Conservation (phyloP, 495 filamentous ascomycete species). For the Penicillium bialowiezense region DNA sequence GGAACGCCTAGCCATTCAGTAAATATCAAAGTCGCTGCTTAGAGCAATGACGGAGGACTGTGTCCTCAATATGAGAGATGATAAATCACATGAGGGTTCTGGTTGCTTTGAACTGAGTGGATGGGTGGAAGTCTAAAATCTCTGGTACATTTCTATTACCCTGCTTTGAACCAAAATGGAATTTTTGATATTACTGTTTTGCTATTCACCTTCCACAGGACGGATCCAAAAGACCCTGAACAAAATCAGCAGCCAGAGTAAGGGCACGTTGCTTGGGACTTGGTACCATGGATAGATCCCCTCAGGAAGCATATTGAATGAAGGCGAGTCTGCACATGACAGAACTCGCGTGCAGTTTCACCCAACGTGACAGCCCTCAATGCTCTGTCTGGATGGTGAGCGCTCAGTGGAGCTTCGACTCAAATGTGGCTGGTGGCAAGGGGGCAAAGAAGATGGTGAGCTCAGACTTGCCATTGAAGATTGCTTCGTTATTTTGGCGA, state of each 20-base stretch:
- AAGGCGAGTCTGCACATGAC: neutral
- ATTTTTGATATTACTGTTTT: too few species aligned
- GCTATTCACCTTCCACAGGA: too few species aligned
- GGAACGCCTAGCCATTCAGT: slow-evolving; percentile 42
- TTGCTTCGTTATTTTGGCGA: neutral
- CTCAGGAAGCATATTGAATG: neutral
- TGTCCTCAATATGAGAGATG: too few species aligned
- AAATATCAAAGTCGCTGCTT: slow-evolving; percentile 15
- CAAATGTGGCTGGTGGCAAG: neutral
- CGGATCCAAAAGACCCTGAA: neutral
- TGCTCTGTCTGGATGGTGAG: neutral
- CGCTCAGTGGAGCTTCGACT: neutral
- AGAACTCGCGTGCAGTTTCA: neutral
- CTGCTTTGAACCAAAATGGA: too few species aligned
- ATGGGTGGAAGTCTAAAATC: too few species aligned
- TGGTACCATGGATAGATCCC: neutral
- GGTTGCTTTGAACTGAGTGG: too few species aligned
- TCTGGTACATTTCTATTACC: too few species aligned
- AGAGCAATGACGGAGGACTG: neutral
- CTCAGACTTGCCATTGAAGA: neutral
- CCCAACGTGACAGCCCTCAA: neutral
- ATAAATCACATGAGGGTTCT: too few species aligned
- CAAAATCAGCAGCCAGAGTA: too few species aligned
- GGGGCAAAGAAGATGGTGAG: neutral
- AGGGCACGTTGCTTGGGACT: neutral